phyloP scores from a whole-genome alignment of 225 moss, liverwort and hornwort genomes.

The Ulota crispa region DNA sequence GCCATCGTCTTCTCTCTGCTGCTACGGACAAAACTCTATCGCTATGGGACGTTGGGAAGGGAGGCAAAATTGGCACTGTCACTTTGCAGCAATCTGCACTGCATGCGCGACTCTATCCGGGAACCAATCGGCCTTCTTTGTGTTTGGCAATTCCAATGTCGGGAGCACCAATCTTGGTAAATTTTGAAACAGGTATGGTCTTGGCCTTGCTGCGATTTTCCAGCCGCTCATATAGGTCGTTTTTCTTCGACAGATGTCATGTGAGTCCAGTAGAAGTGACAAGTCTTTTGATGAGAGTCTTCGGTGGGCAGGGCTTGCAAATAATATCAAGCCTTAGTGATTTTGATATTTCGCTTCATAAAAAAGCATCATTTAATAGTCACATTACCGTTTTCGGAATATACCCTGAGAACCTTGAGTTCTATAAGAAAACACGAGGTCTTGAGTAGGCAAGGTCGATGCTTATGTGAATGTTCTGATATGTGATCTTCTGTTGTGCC shows the following conservation, averaged over 20 bases:
- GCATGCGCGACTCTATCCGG: slow-evolving; percentile 86
- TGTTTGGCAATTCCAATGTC: slow-evolving; percentile 91
- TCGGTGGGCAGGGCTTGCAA: not conserved
- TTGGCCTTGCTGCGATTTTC: slow-evolving; percentile 6
- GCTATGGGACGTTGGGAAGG: slow-evolving; percentile 91
- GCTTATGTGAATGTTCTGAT: not conserved
- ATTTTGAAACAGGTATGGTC: slow-evolving; percentile 67
- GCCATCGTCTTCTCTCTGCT: slow-evolving; percentile 83
- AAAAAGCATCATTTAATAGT: too few relatives aligned
- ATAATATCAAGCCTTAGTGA: not conserved
- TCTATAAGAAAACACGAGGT: slow-evolving; percentile 6
- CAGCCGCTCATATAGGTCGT: not conserved
- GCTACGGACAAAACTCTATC: slow-evolving; percentile 77
- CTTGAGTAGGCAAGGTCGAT: slow-evolving; percentile 2
- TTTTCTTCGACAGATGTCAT: not conserved
- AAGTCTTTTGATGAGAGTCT: not conserved
- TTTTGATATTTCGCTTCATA: too few relatives aligned
- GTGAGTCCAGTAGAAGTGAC: not conserved
- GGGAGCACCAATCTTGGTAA: slow-evolving; percentile 78
- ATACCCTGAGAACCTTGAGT: not conserved
- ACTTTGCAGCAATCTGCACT: slow-evolving; percentile 74
- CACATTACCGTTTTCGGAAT: too few relatives aligned
- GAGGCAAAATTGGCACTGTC: slow-evolving; percentile 53
- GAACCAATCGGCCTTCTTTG: slow-evolving; percentile 60
- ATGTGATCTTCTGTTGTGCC: not conserved